phyloP scores from a whole-genome alignment of 1,139 yeast species.

The Kazachstania sp. region DNA sequence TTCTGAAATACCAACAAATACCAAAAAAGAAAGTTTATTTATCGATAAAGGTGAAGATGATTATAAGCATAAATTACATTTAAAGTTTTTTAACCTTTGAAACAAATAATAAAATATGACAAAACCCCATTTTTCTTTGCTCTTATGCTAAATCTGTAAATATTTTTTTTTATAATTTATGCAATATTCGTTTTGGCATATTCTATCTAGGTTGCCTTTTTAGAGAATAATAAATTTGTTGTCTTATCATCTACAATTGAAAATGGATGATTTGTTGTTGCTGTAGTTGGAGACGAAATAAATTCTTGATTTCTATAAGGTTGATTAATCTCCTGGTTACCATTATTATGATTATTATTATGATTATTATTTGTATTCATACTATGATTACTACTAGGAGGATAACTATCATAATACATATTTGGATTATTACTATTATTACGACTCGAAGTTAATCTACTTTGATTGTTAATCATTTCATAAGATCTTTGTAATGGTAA shows the following conservation, averaged over 20 bases:
- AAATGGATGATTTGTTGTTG: neutral
- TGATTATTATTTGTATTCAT: too few relatives aligned
- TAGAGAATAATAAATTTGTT: slow-evolving; percentile 10
- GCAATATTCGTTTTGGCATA: neutral
- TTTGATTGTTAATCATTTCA: neutral
- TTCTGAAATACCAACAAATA: slow-evolving; percentile 36
- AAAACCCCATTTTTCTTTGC: neutral
- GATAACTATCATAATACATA: neutral
- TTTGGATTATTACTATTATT: neutral
- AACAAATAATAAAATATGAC: too few relatives aligned
- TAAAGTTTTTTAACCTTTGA: slow-evolving; percentile 28
- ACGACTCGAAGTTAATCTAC: neutral
- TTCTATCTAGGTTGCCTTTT: neutral
- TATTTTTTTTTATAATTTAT: slow-evolving; percentile 6
- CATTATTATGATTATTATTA: too few relatives aligned
- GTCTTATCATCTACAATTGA: slow-evolving; percentile 19
- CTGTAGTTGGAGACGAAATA: neutral
- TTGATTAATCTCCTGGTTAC: neutral
- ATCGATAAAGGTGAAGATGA: neutral
- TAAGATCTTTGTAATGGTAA: neutral
- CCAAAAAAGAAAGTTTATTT: slow-evolving; percentile 1
- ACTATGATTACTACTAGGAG: neutral
- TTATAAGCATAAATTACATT: slow-evolving; percentile 32
- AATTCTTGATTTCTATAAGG: neutral
- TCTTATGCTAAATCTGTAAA: neutral